Conservation (phyloP, 75 land plant species). For the Sequoiadendron giganteum region DNA sequence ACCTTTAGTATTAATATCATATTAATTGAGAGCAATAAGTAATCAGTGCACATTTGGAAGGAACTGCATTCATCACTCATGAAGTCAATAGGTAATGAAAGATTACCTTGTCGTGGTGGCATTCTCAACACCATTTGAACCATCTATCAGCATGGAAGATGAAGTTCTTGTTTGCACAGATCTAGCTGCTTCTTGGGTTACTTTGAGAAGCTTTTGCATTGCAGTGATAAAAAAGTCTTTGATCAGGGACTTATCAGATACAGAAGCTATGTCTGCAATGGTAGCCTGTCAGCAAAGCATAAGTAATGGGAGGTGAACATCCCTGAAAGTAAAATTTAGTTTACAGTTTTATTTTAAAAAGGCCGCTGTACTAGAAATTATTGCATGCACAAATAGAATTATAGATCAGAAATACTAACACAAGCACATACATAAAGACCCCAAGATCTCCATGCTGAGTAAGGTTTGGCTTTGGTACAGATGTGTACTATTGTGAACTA, state of each 20-base stretch:
- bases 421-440: conserved; percentile 5
- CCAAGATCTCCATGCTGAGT: conserved; percentile 1
- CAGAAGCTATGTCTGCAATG: conserved; percentile 79
- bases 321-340: not conserved
- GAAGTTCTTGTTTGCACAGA: conserved; percentile 19
- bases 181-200: conserved; percentile 56
- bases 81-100: not conserved
- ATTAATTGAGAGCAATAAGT: not conserved
- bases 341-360: not conserved
- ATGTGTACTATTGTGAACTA: not conserved
- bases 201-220: conserved; percentile 66
- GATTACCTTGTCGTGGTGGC: conserved; percentile 37
- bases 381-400: not conserved
- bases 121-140: conserved; percentile 36
- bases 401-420: not conserved
- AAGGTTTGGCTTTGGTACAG: not conserved
- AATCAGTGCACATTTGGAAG: not conserved
- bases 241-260: conserved; percentile 62
- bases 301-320: not conserved
- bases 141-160: conserved; percentile 66
- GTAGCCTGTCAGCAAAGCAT: conserved; percentile 39
- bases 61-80: not conserved
- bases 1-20: not conserved
- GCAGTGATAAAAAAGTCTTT: conserved; percentile 51
- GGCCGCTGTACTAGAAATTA: not conserved